phyloP scores from a whole-genome alignment of 306 rosid species.

The Prunus armeniaca region DNA sequence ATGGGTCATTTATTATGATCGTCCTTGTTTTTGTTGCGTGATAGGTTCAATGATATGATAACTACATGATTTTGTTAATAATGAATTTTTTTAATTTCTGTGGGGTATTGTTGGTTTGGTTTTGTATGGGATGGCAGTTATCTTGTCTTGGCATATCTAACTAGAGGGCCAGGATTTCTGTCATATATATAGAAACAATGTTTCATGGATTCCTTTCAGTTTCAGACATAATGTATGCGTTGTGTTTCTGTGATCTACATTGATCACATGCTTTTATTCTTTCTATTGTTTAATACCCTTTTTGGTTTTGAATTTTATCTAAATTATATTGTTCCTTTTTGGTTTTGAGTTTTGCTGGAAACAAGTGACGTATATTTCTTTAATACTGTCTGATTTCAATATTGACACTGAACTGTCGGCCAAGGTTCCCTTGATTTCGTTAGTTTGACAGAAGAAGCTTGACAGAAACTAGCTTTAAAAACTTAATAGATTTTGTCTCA shows the following conservation, averaged over 20 bases:
- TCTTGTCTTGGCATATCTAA: not conserved
- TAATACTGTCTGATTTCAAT: not conserved
- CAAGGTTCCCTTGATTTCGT: too few species aligned
- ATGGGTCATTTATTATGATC: conserved; percentile 1
- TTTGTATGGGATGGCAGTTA: not conserved
- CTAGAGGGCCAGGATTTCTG: not conserved
- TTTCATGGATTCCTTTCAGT: not conserved
- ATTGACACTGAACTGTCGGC: not conserved
- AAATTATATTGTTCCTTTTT: not conserved
- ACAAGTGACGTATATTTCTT: not conserved
- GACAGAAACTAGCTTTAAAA: not conserved
- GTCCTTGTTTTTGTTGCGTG: not conserved
- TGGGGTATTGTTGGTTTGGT: not conserved
- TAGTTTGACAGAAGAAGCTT: not conserved
- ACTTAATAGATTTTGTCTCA: not conserved
- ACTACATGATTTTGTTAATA: not conserved
- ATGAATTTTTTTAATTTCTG: not conserved
- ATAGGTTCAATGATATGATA: not conserved
- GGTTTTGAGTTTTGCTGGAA: too few species aligned
- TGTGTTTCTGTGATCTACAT: conserved; percentile 2
- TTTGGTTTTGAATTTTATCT: not conserved
- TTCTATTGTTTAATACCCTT: not conserved
- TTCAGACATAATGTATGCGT: conserved; percentile 12
- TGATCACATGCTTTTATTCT: conserved; percentile 15
- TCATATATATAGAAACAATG: not conserved